phyloP scores from a whole-genome alignment of 2,329 filamentous ascomycete genomes.

The Aspergillus texensis region DNA sequence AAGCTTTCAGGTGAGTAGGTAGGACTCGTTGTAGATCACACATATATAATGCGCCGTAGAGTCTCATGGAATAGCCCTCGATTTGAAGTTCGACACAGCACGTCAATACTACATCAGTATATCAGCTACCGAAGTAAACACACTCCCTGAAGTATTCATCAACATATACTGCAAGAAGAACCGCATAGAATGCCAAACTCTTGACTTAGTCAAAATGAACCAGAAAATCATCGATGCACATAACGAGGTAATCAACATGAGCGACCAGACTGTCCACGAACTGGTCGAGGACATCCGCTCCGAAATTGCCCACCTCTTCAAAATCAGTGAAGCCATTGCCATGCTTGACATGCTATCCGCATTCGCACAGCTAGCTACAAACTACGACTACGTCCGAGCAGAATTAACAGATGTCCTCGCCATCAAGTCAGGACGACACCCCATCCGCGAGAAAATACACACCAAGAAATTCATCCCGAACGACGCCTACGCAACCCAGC shows the following conservation, averaged over 20 bases:
- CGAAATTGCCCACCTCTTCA: slow-evolving; percentile 74
- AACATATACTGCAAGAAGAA: slow-evolving; percentile 74
- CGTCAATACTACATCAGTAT: slow-evolving; percentile 81
- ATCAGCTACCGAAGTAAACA: slow-evolving; percentile 62
- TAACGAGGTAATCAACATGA: slow-evolving; percentile 80
- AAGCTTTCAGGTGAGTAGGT: slow-evolving; percentile 62
- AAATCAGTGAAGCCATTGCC: slow-evolving; percentile 81
- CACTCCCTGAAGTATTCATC: slow-evolving; percentile 71
- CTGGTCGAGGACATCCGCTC: slow-evolving; percentile 73
- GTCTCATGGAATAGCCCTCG: slow-evolving; percentile 61
- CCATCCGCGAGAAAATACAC: slow-evolving; percentile 74
- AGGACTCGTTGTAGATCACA: neutral
- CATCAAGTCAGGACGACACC: slow-evolving; percentile 74
- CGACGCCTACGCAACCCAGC: slow-evolving; percentile 80
- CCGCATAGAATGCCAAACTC: slow-evolving; percentile 83
- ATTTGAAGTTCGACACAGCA: slow-evolving; percentile 73
- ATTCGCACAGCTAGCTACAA: slow-evolving; percentile 74
- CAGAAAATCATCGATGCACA: slow-evolving; percentile 77
- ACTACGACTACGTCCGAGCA: slow-evolving; percentile 68
- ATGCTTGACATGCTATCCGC: slow-evolving; percentile 82
- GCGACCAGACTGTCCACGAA: slow-evolving; percentile 72
- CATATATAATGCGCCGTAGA: slow-evolving; percentile 44
- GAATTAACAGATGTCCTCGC: slow-evolving; percentile 69
- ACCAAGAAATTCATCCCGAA: slow-evolving; percentile 77
- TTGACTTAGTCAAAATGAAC: slow-evolving; percentile 81